Percentiles rank a stretch among this genome's conserved stretches.
Conservation (phyloP, 2,329 filamentous ascomycete species). For the Pyricularia grisea region DNA sequence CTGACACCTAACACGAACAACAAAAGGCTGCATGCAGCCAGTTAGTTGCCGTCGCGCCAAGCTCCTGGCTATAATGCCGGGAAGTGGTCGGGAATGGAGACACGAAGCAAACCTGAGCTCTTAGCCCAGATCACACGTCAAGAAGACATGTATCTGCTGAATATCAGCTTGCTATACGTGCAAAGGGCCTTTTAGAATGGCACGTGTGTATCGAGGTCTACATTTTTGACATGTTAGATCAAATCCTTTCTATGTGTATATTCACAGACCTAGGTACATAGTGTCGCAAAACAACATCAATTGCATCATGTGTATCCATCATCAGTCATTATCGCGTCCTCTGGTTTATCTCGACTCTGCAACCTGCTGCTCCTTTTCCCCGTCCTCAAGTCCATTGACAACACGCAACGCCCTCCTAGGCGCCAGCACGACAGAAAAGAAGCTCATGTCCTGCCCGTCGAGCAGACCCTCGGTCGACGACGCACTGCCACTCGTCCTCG, state of each 20-base stretch:
- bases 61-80: background rate
- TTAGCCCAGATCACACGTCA: background rate
- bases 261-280: background rate
- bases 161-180: background rate
- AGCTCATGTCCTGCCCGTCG: conserved; percentile 46
- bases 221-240: background rate
- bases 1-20: background rate
- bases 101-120: background rate
- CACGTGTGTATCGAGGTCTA: background rate
- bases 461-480: conserved; percentile 26
- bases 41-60: background rate
- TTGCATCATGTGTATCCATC: background rate
- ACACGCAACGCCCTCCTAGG: conserved; percentile 56
- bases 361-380: conserved; percentile 7
- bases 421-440: conserved; percentile 54
- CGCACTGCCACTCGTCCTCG: conserved; percentile 23
- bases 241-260: background rate
- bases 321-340: background rate
- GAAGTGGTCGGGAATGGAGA: background rate
- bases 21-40: background rate
- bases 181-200: background rate
- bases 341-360: background rate
- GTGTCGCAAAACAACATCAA: background rate
- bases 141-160: background rate
- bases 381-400: conserved; percentile 36